These are phyloP conservation scores for Sporothrix pseudoabietina DNA, from an alignment of 2,329 filamentous ascomycete genomes.

Conservation along the genomic window DNA sequence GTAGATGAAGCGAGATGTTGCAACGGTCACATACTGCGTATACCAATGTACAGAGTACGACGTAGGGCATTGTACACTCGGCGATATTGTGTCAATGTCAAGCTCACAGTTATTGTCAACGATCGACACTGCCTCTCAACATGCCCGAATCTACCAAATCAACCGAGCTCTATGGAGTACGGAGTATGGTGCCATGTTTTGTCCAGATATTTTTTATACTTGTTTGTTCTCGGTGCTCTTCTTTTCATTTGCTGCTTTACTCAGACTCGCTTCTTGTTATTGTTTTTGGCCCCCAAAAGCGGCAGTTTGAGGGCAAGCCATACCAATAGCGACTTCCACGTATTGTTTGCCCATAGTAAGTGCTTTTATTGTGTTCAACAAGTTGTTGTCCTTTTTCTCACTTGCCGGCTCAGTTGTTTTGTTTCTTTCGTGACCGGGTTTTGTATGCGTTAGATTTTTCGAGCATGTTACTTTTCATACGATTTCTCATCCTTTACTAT, in stretches of 20 bases:
- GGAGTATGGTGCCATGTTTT: neutral
- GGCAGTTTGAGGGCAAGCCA: neutral
- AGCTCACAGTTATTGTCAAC: neutral
- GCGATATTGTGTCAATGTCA: neutral
- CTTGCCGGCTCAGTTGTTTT: neutral
- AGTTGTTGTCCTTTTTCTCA: neutral
- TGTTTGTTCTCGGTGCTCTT: neutral
- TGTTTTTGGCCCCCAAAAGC: constrained; percentile 26
- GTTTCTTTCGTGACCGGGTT: neutral
- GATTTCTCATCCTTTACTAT: neutral
- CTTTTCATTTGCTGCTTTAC: neutral
- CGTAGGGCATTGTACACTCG: constrained; percentile 1
- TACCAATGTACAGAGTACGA: neutral
- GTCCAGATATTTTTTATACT: neutral
- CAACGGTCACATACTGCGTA: neutral
- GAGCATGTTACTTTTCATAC: no score
- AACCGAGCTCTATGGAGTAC: neutral
- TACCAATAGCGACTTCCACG: neutral
- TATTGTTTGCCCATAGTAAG: neutral
- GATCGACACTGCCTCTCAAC: neutral
- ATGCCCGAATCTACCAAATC: neutral
- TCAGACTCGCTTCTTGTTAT: neutral
- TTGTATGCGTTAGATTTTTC: neutral
- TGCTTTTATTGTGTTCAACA: neutral
- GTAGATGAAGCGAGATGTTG: neutral